A percentile compares a stretch with the other conserved stretches of the same genome.
These are phyloP conservation scores for Thelonectria olida DNA, from an alignment of 2,329 filamentous ascomycete genomes.

Conservation along the genomic window DNA sequence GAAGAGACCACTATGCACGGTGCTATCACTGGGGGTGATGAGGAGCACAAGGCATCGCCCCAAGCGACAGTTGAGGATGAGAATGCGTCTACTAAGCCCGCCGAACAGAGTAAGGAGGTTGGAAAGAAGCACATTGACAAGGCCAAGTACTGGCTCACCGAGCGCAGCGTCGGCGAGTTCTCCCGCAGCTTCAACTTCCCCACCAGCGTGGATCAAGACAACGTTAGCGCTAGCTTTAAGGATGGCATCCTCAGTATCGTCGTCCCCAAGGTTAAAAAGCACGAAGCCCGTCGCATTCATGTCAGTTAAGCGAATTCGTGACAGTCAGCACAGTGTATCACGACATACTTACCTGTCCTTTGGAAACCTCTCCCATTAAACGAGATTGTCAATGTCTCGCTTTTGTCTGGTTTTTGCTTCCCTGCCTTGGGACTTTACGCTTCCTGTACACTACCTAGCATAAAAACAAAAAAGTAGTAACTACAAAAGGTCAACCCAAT, in stretches of 20 bases:
- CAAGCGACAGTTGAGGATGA: constrained; percentile 75
- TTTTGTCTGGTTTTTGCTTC: too few relatives aligned
- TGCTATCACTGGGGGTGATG: constrained; percentile 51
- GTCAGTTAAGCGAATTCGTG: too few relatives aligned
- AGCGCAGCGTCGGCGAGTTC: constrained; percentile 74
- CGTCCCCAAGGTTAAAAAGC: constrained; percentile 73
- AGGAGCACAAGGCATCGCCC: constrained; percentile 53
- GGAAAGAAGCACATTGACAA: constrained; percentile 50
- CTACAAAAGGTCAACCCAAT: too few relatives aligned
- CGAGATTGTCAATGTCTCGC: too few relatives aligned
- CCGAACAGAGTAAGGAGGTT: too few relatives aligned
- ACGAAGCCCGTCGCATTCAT: constrained; percentile 63
- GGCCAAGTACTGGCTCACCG: constrained; percentile 75
- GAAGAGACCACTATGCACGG: constrained; percentile 51
- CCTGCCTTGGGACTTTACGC: too few relatives aligned
- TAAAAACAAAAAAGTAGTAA: too few relatives aligned
- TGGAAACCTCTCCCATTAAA: too few relatives aligned
- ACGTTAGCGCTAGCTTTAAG: constrained; percentile 69
- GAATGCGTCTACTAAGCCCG: constrained; percentile 43
- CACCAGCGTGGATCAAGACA: constrained; percentile 68
- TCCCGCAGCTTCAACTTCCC: constrained; percentile 75
- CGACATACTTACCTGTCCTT: too few relatives aligned
- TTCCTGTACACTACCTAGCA: too few relatives aligned
- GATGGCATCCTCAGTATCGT: constrained; percentile 71
- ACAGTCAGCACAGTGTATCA: too few relatives aligned